Evolutionary conservation across 176 grass and related monocot genomes (phyloP), one percentile per base, ranked within the genome.

Genomic region (Musa troglodytarum): DNA sequence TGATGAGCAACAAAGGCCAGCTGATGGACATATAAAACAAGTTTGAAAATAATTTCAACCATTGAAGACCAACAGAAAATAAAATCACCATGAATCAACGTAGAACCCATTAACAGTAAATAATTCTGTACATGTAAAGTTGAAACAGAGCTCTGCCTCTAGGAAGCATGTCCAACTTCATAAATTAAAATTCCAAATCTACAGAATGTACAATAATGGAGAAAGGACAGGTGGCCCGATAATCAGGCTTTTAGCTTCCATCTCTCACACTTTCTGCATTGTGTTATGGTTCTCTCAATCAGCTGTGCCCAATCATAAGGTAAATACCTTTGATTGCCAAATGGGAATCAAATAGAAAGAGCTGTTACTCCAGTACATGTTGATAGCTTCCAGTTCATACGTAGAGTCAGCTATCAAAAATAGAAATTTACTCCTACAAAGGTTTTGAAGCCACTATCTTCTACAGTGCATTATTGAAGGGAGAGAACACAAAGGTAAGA

Each of bases 21-120:
- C 29, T 34, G 29, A 34, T 5, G 4, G 29, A 34, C 29, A 34
- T 3, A 0, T 34, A 34, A 34, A 5, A 34, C 29, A 34, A 34
- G 29, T 34, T 34, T 34, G 63, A 19, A 59, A 19, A 5, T 59
- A 19, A 19, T 59, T 59, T 59, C 57, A 59, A 5, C 12, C 3
- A 20, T 34, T 19, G 17, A 59, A 59, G 17, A 59, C 57, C 15
- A 20, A n/a, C 43, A 50, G 34, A 50, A 69, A 16, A 5, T 26
- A n/a, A 69, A 69, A 69, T 69, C 43, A 69, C 34, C 25, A 69
- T 69, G 67, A 69, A 70, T 70, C 68, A 70, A 17, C 68, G 11
- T 65, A 65, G 16, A 65, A 22, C 20, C 29, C 29, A 9, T 50
- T 49, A 10, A 10, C 20, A 69, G 21, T 50, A 25, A 49, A 70